A percentile compares a stretch with the other conserved stretches of the same genome.
Conservation (phyloP, 805 yeast species). For the Saccharomycopsis microspora region DNA sequence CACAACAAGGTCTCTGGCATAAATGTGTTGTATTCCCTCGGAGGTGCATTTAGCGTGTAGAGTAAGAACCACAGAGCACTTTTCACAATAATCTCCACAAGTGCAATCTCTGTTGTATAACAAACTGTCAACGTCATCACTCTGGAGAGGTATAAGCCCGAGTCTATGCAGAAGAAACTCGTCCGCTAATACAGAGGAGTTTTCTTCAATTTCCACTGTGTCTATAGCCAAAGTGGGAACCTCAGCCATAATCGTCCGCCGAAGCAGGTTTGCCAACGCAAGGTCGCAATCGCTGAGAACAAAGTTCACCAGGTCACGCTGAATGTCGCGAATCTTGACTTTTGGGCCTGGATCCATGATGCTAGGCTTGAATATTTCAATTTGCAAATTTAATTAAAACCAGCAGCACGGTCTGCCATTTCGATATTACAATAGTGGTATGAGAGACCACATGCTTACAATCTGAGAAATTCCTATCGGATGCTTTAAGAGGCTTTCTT, state of each 20-base stretch:
- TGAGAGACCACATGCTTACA: too few relatives aligned
- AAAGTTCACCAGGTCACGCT: constrained; percentile 81
- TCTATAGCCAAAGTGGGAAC: constrained; percentile 96
- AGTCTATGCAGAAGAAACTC: constrained; percentile 91
- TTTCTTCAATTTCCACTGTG: constrained; percentile 84
- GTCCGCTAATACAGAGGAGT: constrained; percentile 92
- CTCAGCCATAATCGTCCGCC: constrained; percentile 90
- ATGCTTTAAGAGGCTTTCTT: too few relatives aligned
- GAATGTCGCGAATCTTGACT: constrained; percentile 80
- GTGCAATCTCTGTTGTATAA: constrained; percentile 93
- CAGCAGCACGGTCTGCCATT: too few relatives aligned
- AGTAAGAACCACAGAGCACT: constrained; percentile 82
- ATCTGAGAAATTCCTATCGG: too few relatives aligned
- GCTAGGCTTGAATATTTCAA: not conserved
- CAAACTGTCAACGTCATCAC: constrained; percentile 72
- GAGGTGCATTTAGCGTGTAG: constrained; percentile 83
- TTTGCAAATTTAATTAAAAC: not conserved
- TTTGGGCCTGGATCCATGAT: constrained; percentile 44
- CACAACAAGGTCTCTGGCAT: constrained; percentile 66
- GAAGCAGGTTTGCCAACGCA: constrained; percentile 81
- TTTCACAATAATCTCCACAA: constrained; percentile 94
- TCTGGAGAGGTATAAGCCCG: constrained; percentile 82
- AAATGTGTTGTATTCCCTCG: constrained; percentile 81
- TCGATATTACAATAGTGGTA: too few relatives aligned
- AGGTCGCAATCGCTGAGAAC: constrained; percentile 80